Percentiles rank a stretch among this genome's conserved stretches.
These are phyloP conservation scores for Geranium rotundifolium DNA, from an alignment of 345 rosid genomes.

Conservation along the genomic window DNA sequence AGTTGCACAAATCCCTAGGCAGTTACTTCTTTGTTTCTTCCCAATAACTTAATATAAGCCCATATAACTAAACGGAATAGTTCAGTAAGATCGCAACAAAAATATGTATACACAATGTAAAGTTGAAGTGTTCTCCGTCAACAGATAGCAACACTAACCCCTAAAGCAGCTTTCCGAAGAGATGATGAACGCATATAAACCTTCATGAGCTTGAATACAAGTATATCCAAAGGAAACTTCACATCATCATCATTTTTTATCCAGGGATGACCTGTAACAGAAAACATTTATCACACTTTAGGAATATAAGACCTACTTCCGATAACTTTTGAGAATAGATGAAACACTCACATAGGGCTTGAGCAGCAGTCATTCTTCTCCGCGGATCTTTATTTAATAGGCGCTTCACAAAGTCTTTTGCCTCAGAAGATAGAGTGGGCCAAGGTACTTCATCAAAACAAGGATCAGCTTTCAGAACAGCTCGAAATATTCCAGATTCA, in stretches of 20 bases:
- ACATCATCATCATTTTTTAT: constrained; percentile 41
- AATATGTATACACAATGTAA: not conserved
- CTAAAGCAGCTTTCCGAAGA: constrained; percentile 86
- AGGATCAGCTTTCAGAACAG: constrained; percentile 91
- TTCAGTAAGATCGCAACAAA: not conserved
- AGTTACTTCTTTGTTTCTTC: too few species aligned
- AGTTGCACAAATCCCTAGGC: too few species aligned
- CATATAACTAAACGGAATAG: not conserved
- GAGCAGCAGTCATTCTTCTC: constrained; percentile 91
- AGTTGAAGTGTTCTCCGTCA: not conserved
- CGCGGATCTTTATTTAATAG: constrained; percentile 87
- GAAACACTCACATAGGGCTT: constrained; percentile 70
- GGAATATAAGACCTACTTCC: not conserved
- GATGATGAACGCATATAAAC: constrained; percentile 80
- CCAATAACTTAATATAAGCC: not conserved
- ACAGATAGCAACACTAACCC: constrained; percentile 34
- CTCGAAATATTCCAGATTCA: constrained; percentile 89
- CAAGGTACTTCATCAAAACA: constrained; percentile 85
- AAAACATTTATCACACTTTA: constrained; percentile 9
- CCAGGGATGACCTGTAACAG: constrained; percentile 85
- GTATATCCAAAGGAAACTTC: constrained; percentile 61
- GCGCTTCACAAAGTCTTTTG: constrained; percentile 78
- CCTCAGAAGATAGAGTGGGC: constrained; percentile 81
- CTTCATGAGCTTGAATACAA: constrained; percentile 71
- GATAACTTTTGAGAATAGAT: constrained; percentile 1